phyloP scores from a whole-genome alignment of 345 rosid genomes.

The Ricinus communis region DNA sequence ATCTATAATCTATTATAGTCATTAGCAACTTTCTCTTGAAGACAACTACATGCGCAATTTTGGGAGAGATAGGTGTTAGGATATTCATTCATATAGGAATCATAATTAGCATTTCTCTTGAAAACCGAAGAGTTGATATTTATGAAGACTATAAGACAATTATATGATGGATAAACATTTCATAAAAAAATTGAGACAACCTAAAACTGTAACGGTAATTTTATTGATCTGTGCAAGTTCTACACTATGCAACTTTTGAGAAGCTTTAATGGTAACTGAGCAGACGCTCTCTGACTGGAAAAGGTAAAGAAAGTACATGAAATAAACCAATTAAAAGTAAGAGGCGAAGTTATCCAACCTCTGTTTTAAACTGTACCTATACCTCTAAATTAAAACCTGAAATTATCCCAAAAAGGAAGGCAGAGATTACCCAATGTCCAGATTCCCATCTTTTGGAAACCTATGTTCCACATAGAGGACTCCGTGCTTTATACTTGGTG shows the following conservation, averaged over 20 bases:
- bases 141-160: constrained; percentile 4
- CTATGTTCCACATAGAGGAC: constrained; percentile 12
- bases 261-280: constrained; percentile 21
- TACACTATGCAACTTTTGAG: constrained; percentile 30
- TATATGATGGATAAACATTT: constrained; percentile 7
- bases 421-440: constrained; percentile 33
- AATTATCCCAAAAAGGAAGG: constrained; percentile 29
- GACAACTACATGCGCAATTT: too few species aligned
- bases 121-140: constrained; percentile 3
- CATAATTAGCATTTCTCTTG: background rate
- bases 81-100: background rate
- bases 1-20: background rate
- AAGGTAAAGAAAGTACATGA: constrained; percentile 1
- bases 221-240: constrained; percentile 37
- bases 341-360: constrained; percentile 16
- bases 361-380: constrained; percentile 20
- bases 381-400: constrained; percentile 29
- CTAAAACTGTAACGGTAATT: constrained; percentile 25
- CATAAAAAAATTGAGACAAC: constrained; percentile 6
- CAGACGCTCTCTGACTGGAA: constrained; percentile 1
- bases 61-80: background rate
- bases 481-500: constrained; percentile 13
- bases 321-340: constrained; percentile 18
- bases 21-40: background rate
- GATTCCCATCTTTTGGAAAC: constrained; percentile 26